phyloP scores from a whole-genome alignment of 1,284 basidiomycete genomes.

The Amylostereum chailletii region DNA sequence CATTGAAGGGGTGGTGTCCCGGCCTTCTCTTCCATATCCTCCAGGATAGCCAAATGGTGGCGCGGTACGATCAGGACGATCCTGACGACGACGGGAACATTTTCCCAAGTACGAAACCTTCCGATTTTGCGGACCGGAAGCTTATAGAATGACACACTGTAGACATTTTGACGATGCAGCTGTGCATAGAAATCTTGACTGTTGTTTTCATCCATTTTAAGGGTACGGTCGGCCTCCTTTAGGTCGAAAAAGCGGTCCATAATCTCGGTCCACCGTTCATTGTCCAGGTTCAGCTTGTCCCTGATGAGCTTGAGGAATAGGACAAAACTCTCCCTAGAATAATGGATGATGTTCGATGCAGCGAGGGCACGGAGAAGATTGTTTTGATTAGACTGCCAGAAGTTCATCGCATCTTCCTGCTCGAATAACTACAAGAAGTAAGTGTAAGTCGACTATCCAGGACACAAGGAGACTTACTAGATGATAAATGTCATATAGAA shows the following conservation, averaged over 20 bases:
- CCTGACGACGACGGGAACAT: slow-evolving; percentile 20
- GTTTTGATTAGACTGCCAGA: slow-evolving; percentile 13
- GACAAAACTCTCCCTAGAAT: slow-evolving; percentile 35
- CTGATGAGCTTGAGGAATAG: slow-evolving; percentile 29
- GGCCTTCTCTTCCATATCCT: slow-evolving; percentile 9
- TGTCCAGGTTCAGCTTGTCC: slow-evolving; percentile 17
- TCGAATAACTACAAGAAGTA: slow-evolving; percentile 29
- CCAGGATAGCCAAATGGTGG: slow-evolving; percentile 17
- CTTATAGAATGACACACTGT: slow-evolving; percentile 10
- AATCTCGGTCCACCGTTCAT: slow-evolving; percentile 19
- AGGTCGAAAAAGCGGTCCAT: slow-evolving; percentile 21
- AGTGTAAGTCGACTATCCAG: background rate
- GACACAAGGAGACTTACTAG: slow-evolving; percentile 5
- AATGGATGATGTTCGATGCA: slow-evolving; percentile 25
- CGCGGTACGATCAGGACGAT: slow-evolving; percentile 26
- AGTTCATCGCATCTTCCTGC: slow-evolving; percentile 23
- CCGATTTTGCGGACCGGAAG: slow-evolving; percentile 12
- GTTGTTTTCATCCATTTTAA: slow-evolving; percentile 23
- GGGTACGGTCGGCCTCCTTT: slow-evolving; percentile 15
- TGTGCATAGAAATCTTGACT: slow-evolving; percentile 26
- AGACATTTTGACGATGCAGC: slow-evolving; percentile 24
- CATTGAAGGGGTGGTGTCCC: slow-evolving; percentile 22
- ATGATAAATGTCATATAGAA: slow-evolving; percentile 38
- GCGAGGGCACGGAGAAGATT: slow-evolving; percentile 15
- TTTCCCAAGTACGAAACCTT: slow-evolving; percentile 19